Evolutionary conservation across 257 asterid genomes (phyloP).

Genomic region (Euphrasia confusa): DNA sequence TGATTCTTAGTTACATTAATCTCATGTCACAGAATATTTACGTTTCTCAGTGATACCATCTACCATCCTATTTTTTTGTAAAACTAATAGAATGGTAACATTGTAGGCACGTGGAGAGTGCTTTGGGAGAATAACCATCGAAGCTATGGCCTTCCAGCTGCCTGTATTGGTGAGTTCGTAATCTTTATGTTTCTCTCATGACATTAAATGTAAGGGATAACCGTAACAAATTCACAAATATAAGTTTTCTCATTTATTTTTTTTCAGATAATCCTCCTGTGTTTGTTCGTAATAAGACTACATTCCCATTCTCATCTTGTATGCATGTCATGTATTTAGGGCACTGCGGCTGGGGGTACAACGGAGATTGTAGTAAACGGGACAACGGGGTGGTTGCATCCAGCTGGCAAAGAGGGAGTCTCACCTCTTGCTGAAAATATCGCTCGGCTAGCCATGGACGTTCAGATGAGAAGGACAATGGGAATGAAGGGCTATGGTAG

Average conservation of each 20-base stretch:
- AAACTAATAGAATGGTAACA: no score
- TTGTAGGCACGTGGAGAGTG: constrained; percentile 90
- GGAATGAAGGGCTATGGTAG: constrained; percentile 65
- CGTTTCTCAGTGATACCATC: background rate
- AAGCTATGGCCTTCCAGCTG: constrained; percentile 98
- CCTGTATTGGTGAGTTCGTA: constrained; percentile 73
- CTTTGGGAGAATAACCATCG: constrained; percentile 96
- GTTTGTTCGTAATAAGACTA: background rate
- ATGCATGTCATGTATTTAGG: constrained; percentile 38
- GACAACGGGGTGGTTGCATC: constrained; percentile 83
- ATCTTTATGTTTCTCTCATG: constrained; percentile 10
- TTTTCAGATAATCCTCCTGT: no score
- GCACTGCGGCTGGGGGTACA: constrained; percentile 98
- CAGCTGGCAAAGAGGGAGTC: constrained; percentile 90
- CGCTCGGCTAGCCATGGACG: constrained; percentile 50
- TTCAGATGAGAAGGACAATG: constrained; percentile 60
- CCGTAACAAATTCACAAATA: no score
- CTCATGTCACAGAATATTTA: no score
- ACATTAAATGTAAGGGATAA: no score
- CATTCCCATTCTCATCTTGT: background rate
- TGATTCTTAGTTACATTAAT: constrained; percentile 17
- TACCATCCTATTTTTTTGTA: background rate
- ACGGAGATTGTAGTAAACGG: constrained; percentile 78
- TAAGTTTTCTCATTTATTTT: no score
- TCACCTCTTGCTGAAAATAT: constrained; percentile 73